These are phyloP conservation scores for Glomus cerebriforme DNA, from an alignment of 192 early-diverging fungal genomes.

Conservation along the genomic window DNA sequence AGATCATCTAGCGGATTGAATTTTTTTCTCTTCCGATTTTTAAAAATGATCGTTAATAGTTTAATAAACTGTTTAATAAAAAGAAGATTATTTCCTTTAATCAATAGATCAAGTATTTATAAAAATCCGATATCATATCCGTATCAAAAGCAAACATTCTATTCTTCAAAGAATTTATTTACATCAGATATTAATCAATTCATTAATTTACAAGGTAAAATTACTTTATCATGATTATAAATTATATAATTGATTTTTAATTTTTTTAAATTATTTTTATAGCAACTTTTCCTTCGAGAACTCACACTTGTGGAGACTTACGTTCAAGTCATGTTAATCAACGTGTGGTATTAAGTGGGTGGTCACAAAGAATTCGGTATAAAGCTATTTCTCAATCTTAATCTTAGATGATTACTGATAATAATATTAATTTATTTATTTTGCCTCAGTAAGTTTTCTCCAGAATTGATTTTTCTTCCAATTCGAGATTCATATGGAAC, in stretches of 20 bases:
- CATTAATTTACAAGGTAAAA: not conserved
- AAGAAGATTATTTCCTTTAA: not conserved
- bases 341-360: slow-evolving; percentile 72
- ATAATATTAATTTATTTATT: not conserved
- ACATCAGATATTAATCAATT: not conserved
- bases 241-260: not conserved
- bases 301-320: slow-evolving; percentile 84
- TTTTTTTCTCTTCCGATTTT: too few relatives aligned
- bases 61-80: not conserved
- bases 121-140: too few relatives aligned
- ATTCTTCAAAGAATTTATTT: too few relatives aligned
- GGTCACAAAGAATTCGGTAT: slow-evolving; percentile 69
- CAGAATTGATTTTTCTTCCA: slow-evolving; percentile 74
- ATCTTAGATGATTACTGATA: not conserved
- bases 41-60: too few relatives aligned
- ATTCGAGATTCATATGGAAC: slow-evolving; percentile 77
- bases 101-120: not conserved
- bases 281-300: slow-evolving; percentile 52
- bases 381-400: not conserved
- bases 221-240: not conserved
- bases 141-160: not conserved
- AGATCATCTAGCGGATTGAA: too few relatives aligned
- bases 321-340: slow-evolving; percentile 56
- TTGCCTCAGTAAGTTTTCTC: slow-evolving; percentile 60
- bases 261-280: not conserved